A percentile compares a stretch with the other conserved stretches of the same genome.
phyloP scores from a whole-genome alignment of 148 eudicot genomes.

The Cornus florida region DNA sequence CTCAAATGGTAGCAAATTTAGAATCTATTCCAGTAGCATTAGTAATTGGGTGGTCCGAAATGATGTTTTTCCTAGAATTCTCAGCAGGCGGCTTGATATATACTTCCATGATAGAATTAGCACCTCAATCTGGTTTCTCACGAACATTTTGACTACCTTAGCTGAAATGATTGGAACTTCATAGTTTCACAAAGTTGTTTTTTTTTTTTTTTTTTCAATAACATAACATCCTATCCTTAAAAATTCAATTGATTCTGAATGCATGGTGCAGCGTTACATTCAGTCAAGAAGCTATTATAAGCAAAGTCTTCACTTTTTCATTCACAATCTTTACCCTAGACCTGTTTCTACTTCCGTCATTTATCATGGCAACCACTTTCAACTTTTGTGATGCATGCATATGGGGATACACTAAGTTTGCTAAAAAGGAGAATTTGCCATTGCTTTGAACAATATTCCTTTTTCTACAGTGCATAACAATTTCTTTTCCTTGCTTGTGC shows the following conservation, averaged over 20 bases:
- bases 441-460: neutral
- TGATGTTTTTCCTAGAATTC: neutral
- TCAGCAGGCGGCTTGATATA: neutral
- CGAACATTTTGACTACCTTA: neutral
- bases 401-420: neutral
- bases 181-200: neutral
- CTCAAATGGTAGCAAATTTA: too few relatives aligned
- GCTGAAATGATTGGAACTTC: neutral
- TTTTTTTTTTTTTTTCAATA: neutral
- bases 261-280: neutral
- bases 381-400: neutral
- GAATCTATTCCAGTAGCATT: too few relatives aligned
- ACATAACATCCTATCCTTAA: neutral
- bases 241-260: neutral
- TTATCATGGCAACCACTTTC: neutral
- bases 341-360: neutral
- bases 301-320: neutral
- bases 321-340: neutral
- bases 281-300: neutral
- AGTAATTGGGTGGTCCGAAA: conserved; percentile 2
- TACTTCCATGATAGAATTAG: neutral
- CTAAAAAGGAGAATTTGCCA: neutral
- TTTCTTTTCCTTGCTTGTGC: neutral
- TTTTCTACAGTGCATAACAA: neutral
- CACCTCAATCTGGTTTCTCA: neutral